A percentile compares a stretch with the other conserved stretches of the same genome.
Conservation (phyloP, 2,329 filamentous ascomycete species). For the Chaetomium globosum region DNA sequence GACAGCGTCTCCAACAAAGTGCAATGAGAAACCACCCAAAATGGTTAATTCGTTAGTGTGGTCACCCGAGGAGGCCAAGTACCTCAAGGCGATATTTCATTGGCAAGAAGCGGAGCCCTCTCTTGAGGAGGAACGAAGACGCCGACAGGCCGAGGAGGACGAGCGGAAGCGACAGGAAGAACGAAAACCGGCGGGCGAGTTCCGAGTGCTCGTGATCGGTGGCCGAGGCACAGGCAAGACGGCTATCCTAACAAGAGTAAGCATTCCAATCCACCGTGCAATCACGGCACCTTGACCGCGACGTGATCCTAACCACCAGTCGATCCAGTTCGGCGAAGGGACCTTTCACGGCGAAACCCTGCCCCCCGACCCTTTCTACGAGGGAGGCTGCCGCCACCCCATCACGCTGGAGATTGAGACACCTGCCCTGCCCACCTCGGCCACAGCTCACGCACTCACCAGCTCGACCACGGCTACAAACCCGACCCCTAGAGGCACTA, state of each 20-base stretch:
- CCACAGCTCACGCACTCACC: neutral
- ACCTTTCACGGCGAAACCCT: constrained; percentile 37
- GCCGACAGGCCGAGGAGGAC: constrained; percentile 23
- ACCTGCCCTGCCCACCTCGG: neutral
- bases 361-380: constrained; percentile 36
- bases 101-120: constrained; percentile 42
- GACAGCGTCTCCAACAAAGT: neutral
- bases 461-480: neutral
- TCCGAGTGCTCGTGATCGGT: constrained; percentile 47
- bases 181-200: constrained; percentile 41
- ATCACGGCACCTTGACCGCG: neutral
- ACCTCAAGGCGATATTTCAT: constrained; percentile 46
- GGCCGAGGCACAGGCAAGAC: constrained; percentile 48
- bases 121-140: constrained; percentile 33
- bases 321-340: constrained; percentile 42
- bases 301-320: neutral
- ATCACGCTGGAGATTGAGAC: constrained; percentile 39
- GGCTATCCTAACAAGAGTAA: constrained; percentile 45
- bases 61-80: constrained; percentile 47
- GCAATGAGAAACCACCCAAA: constrained; percentile 8
- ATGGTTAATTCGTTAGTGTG: constrained; percentile 42
- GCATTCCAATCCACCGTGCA: neutral
- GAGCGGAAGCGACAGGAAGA: constrained; percentile 19
- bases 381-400: constrained; percentile 43
- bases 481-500: neutral